A percentile compares a stretch with the other conserved stretches of the same genome.
phyloP scores from a whole-genome alignment of 2,329 filamentous ascomycete species.

The Penicillium vulpinum region DNA sequence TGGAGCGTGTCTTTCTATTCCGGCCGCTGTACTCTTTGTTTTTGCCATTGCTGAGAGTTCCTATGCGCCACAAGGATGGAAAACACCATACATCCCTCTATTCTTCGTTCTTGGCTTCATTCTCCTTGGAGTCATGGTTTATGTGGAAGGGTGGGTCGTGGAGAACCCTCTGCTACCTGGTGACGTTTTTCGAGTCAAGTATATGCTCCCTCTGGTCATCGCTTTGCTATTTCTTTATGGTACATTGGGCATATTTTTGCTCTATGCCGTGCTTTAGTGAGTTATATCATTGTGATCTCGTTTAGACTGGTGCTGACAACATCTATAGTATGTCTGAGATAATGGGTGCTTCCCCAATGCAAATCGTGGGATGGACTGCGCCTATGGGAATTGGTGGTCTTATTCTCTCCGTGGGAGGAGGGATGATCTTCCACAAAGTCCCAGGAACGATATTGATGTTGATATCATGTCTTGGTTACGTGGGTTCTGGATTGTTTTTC shows the following conservation, averaged over 20 bases:
- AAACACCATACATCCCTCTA: conserved; percentile 69
- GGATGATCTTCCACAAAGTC: conserved; percentile 66
- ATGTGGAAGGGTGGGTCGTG: conserved; percentile 71
- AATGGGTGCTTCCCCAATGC: conserved; percentile 60
- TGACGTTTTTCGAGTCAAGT: conserved; percentile 68
- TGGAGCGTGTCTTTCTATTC: conserved; percentile 61
- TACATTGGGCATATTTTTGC: conserved; percentile 65
- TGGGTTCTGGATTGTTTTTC: conserved; percentile 62
- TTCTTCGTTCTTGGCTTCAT: conserved; percentile 64
- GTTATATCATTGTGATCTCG: conserved; percentile 21
- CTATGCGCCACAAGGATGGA: conserved; percentile 68
- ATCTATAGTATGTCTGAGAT: conserved; percentile 58
- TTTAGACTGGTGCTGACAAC: not conserved
- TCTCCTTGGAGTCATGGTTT: conserved; percentile 61
- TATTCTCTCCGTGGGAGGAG: conserved; percentile 62
- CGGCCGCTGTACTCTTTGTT: conserved; percentile 67
- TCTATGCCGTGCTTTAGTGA: conserved; percentile 70
- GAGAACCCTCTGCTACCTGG: conserved; percentile 67
- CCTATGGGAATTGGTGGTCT: conserved; percentile 69
- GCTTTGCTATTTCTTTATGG: conserved; percentile 69
- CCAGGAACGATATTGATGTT: conserved; percentile 64
- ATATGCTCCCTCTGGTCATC: conserved; percentile 64
- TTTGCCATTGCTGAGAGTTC: conserved; percentile 74
- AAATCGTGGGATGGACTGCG: conserved; percentile 67
- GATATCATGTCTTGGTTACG: conserved; percentile 61